These are phyloP conservation scores for Ajuga reptans DNA, from an alignment of 305 asterid species.

Conservation along the genomic window DNA sequence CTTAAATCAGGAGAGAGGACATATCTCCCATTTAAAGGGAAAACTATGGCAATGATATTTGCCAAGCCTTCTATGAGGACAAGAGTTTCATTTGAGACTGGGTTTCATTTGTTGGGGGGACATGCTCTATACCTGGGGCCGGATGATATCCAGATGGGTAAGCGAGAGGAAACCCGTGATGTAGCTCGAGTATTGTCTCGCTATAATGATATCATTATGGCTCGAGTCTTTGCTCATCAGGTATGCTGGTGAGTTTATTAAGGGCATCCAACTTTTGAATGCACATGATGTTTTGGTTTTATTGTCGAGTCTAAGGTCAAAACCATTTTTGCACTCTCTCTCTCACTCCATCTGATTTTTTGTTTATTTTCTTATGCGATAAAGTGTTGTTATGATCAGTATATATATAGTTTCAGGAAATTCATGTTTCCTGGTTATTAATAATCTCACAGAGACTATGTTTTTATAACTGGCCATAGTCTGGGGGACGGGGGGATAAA, in stretches of 20 bases:
- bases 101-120: constrained; percentile 91
- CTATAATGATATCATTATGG: constrained; percentile 96
- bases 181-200: constrained; percentile 92
- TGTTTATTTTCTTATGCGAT: not conserved
- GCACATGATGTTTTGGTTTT: not conserved
- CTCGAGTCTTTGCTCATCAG: constrained; percentile 96
- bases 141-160: constrained; percentile 93
- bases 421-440: not conserved
- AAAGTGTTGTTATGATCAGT: not conserved
- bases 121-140: constrained; percentile 93
- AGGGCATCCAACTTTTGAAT: constrained; percentile 16
- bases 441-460: not conserved
- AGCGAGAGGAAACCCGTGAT: constrained; percentile 95
- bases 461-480: not conserved
- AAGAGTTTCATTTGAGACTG: constrained; percentile 89
- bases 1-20: constrained; percentile 76
- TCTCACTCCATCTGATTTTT: not conserved
- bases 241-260: constrained; percentile 59
- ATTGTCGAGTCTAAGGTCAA: not conserved
- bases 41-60: constrained; percentile 92
- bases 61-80: constrained; percentile 99
- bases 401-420: not conserved
- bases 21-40: constrained; percentile 84
- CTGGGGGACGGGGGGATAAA: not conserved
- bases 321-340: not conserved